These are phyloP conservation scores for Trifolium dubium DNA, from an alignment of 306 rosid species.

Conservation along the genomic window DNA sequence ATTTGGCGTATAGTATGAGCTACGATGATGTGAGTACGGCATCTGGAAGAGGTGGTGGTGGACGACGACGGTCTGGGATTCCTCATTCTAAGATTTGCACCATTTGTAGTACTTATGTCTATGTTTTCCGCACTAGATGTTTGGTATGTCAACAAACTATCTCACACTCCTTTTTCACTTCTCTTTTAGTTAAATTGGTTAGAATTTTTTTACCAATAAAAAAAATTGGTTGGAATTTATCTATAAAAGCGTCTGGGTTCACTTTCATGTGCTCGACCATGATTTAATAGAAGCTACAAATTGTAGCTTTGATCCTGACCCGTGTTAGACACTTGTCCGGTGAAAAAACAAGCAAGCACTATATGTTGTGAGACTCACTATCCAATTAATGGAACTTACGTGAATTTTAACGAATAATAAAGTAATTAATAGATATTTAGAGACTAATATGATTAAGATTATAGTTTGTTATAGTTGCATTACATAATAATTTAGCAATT, in stretches of 20 bases:
- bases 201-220: too few relatives aligned
- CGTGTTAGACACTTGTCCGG: too few relatives aligned
- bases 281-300: neutral
- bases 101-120: slow-evolving; percentile 60
- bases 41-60: slow-evolving; percentile 38
- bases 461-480: neutral
- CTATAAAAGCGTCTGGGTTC: neutral
- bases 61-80: slow-evolving; percentile 65
- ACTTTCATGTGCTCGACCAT: neutral
- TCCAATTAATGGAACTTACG: too few relatives aligned
- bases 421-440: neutral
- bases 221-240: neutral
- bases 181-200: neutral
- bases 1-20: slow-evolving; percentile 19
- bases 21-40: slow-evolving; percentile 51
- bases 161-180: neutral
- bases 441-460: neutral
- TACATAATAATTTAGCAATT: neutral
- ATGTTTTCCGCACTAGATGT: slow-evolving; percentile 73
- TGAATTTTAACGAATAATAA: too few relatives aligned
- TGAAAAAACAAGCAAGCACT: too few relatives aligned
- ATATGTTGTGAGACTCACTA: too few relatives aligned
- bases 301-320: too few relatives aligned
- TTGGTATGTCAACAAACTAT: slow-evolving; percentile 45
- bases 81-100: slow-evolving; percentile 84